Base-by-base conservation (phyloP, 208 protist species). In the Crithidia bombi region DNA sequence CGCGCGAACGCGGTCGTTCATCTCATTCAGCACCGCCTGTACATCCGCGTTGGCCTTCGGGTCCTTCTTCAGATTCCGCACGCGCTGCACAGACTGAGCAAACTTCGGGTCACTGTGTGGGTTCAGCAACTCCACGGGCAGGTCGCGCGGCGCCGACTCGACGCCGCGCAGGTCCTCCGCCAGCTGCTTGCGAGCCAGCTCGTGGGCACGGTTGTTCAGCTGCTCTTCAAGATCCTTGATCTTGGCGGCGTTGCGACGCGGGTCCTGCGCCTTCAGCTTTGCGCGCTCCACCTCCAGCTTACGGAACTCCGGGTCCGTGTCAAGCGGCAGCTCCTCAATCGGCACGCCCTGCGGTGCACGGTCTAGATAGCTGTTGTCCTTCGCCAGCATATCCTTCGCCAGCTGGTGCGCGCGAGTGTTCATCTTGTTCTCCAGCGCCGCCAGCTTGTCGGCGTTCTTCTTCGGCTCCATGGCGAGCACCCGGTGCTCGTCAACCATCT, bases 151-250 rank as follows among this genome's bases (percentile, higher is more conserved):
- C 6, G 59, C 58, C 39, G 67, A 41, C 30, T 91, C 73, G 30
- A 93, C 78, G 14, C 75, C 82, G 46, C 69, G 55, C 25, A 92
- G 69, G 46, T 94, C 89, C 58, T 85, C 73, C 39, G 75, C 56
- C 59, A 88, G 81, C 74, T 87, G 82, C 43, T 82, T 72, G 50
- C 76, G 70, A 6, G 87, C 90, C 39, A 94, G 65, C 55, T 90
- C 82, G 43, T 87, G 71, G 0, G 78, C 82, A 44, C 81, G 84
- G 54, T 92, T 75, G 66, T 93, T 92, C 41, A 92, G 71, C 49
- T 83, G 55, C n/a, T 81, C 71, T 63, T 95, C 86, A 0, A 92
- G 64, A 1, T 84, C 79, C 43, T 81, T 78, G 69, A 92, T 91
- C 69, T 83, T 78, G 6, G 55, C 39, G 15, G 73, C 67, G 68